Percentiles rank a stretch among this genome's conserved stretches.
Conservation (phyloP, 441 rosid species). For the Flueggea neowawraea region DNA sequence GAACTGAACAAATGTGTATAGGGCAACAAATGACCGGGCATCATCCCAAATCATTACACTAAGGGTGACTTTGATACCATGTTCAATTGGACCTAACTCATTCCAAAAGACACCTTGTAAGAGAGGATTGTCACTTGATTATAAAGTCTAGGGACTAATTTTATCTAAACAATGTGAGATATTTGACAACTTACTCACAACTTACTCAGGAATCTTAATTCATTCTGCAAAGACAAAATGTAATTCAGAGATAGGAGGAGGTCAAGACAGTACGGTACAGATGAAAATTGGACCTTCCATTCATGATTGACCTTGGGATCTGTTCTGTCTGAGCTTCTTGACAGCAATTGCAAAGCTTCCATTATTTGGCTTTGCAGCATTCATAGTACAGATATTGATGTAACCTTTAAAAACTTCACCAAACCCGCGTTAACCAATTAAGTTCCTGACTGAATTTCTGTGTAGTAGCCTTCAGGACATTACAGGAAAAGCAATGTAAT, state of each 20-base stretch:
- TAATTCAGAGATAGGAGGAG: conserved; percentile 3
- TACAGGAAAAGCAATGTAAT: conserved; percentile 21
- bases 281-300: conserved; percentile 22
- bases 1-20: too few relatives aligned
- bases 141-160: too few relatives aligned
- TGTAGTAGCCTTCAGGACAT: conserved; percentile 23
- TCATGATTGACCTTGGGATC: conserved; percentile 29
- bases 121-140: too few relatives aligned
- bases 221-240: conserved; percentile 25
- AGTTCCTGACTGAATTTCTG: conserved; percentile 24
- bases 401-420: conserved; percentile 34
- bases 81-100: too few relatives aligned
- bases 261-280: background rate
- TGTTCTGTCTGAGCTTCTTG: conserved; percentile 28
- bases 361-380: conserved; percentile 12
- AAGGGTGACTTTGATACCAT: too few relatives aligned
- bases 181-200: too few relatives aligned
- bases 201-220: conserved; percentile 23
- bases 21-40: too few relatives aligned
- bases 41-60: too few relatives aligned
- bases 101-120: too few relatives aligned
- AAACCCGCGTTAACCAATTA: conserved; percentile 32
- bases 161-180: too few relatives aligned
- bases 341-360: conserved; percentile 26
- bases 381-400: conserved; percentile 20